These are phyloP conservation scores for Botrytis sinoallii DNA, from an alignment of 2,329 filamentous ascomycete genomes.

Conservation along the genomic window DNA sequence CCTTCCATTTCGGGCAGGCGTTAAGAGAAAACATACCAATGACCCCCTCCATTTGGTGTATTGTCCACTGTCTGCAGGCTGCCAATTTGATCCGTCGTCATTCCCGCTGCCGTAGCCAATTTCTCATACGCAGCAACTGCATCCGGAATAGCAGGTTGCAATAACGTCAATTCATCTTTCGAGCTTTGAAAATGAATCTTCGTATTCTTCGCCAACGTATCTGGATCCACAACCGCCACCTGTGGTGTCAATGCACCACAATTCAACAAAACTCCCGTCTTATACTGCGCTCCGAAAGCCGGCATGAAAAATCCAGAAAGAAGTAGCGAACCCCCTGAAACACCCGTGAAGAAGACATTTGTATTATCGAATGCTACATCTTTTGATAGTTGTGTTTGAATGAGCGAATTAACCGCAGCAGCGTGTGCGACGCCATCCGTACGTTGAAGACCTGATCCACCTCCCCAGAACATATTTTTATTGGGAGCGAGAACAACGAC, in stretches of 20 bases:
- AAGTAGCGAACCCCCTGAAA: constrained; percentile 52
- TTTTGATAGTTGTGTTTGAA: constrained; percentile 49
- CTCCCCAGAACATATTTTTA: constrained; percentile 56
- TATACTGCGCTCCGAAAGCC: constrained; percentile 40
- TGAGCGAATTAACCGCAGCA: constrained; percentile 52
- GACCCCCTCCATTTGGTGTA: constrained; percentile 52
- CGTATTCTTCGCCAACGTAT: constrained; percentile 45
- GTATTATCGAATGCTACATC: constrained; percentile 51
- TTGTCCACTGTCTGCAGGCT: constrained; percentile 56
- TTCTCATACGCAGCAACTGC: constrained; percentile 52
- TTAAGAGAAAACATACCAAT: constrained; percentile 39
- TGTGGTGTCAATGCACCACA: constrained; percentile 55
- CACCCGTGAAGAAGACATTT: constrained; percentile 56
- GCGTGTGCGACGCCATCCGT: constrained; percentile 55
- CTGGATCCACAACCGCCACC: constrained; percentile 46
- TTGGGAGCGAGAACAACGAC: constrained; percentile 63
- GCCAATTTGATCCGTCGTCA: constrained; percentile 46
- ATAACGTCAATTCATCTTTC: constrained; percentile 46
- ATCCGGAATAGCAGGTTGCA: constrained; percentile 49
- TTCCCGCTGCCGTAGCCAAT: constrained; percentile 44
- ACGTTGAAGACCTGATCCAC: constrained; percentile 49
- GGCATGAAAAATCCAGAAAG: constrained; percentile 58
- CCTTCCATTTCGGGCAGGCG: too few species aligned
- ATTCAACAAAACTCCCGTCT: constrained; percentile 51
- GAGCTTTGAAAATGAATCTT: constrained; percentile 57